Evolutionary conservation across 192 early-diverging fungal genomes (phyloP).

Genomic region (Coemansia sp.): DNA sequence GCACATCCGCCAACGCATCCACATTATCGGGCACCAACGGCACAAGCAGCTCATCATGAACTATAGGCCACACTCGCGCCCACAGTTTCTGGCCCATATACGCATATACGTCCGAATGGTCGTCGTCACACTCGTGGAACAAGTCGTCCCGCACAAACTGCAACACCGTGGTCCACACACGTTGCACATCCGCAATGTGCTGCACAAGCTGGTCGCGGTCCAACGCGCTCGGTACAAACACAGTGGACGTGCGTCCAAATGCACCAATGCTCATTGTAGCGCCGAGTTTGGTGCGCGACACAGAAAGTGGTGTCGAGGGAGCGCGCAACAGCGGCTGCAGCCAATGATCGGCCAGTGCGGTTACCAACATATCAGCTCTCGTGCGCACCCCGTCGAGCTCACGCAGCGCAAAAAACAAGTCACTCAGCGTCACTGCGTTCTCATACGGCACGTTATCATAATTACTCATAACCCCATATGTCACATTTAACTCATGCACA

Average conservation of each 20-base stretch:
- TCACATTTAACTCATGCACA: conserved; percentile 27
- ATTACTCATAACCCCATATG: conserved; percentile 23
- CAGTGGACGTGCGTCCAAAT: conserved; percentile 10
- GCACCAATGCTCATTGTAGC: conserved; percentile 43
- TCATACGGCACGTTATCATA: conserved; percentile 47
- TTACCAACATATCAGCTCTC: conserved; percentile 22
- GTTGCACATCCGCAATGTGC: conserved; percentile 25
- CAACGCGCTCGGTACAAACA: neutral
- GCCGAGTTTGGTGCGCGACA: conserved; percentile 19
- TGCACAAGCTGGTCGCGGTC: neutral
- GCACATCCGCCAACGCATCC: conserved; percentile 22
- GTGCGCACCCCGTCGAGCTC: conserved; percentile 36
- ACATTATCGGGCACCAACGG: conserved; percentile 29
- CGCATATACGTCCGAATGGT: conserved; percentile 31
- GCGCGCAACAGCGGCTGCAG: conserved; percentile 35
- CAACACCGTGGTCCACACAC: conserved; percentile 38
- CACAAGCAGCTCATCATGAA: conserved; percentile 21
- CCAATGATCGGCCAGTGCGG: conserved; percentile 22
- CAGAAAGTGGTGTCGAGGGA: conserved; percentile 25
- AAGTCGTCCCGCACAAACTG: conserved; percentile 38
- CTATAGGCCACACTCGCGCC: conserved; percentile 22
- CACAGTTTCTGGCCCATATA: conserved; percentile 38
- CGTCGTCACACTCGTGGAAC: conserved; percentile 43
- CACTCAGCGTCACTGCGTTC: conserved; percentile 36
- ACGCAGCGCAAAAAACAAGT: conserved; percentile 46